A percentile compares a stretch with the other conserved stretches of the same genome.
phyloP scores from a whole-genome alignment of 257 asterid species.

The Gentiana macrophylla region DNA sequence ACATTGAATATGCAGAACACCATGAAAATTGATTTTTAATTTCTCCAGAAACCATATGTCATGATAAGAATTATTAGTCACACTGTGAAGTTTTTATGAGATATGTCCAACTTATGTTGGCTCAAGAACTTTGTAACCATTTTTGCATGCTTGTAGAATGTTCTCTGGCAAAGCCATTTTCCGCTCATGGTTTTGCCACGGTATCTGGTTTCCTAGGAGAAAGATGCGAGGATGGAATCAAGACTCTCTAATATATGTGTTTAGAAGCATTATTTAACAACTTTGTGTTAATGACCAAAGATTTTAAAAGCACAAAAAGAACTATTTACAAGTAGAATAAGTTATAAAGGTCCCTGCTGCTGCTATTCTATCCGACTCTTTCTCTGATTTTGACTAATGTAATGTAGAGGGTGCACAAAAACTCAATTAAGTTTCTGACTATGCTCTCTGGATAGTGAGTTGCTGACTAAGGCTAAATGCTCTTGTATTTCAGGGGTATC shows the following conservation, averaged over 20 bases:
- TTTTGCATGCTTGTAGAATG: not conserved
- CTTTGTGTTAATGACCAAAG: not conserved
- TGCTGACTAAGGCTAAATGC: conserved; percentile 6
- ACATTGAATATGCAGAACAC: too few species aligned
- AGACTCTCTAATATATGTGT: too few species aligned
- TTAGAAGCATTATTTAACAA: too few species aligned
- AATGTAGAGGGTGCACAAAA: not conserved
- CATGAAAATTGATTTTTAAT: too few species aligned
- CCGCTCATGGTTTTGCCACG: not conserved
- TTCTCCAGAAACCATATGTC: too few species aligned
- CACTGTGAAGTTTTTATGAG: too few species aligned
- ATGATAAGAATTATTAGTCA: too few species aligned
- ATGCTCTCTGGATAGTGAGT: not conserved
- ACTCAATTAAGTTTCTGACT: conserved; percentile 6
- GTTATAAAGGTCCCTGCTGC: conserved; percentile 14
- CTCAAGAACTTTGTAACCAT: too few species aligned
- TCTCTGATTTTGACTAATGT: conserved; percentile 8
- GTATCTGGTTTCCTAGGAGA: not conserved
- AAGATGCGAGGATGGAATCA: too few species aligned
- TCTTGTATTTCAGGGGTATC: conserved; percentile 68
- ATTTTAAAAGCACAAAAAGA: not conserved
- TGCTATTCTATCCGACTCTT: conserved; percentile 11
- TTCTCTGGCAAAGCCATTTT: not conserved
- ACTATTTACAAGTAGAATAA: conserved; percentile 10
- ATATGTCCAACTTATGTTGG: too few species aligned